Base-by-base conservation (phyloP, 2,329 filamentous ascomycete species). In the Fusarium foetens region DNA sequence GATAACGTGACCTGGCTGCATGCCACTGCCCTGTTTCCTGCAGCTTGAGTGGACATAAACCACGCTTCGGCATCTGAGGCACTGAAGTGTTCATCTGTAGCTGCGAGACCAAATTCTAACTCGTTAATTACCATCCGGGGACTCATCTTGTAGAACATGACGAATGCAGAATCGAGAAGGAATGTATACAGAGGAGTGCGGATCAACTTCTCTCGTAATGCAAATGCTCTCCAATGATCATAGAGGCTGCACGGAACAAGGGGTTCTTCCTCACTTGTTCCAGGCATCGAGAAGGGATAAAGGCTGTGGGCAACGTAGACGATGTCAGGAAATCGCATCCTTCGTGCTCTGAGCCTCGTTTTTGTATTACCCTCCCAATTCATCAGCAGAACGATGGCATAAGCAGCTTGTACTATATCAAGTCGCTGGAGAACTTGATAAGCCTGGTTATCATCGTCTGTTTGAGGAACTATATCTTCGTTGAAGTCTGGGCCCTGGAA, bases 71-170 rank as follows among this genome's bases (percentile, higher is more conserved):
- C 17, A 13, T 66, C 13, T 6, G 51, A 13, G 11, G 70, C 68
- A 14, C 58, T 23, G 16, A 72, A 72, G 2, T 55, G 52, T 7
- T 36, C 27, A 8, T 73, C 68, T 0, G 58, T 39, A 38, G 49
- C 57, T 1, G 65, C 25, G 3, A 73, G 17, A n/a, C 65, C 39
- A 16, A 72, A 72, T 9, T 38, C 39, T 16, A 73, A 11, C 25
- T 73, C 70, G 2, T 8, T 36, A 6, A 60, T 36, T 1, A 64
- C 42, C 70, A 73, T 72, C 1, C 58, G 58, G 1, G 68, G 68
- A 16, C 51, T 41, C 6, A 66, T 33, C 7, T 70, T 69, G n/a
- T 72, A 43, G 16, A 72, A 72, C 25, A 72, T 72, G 16, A 72
- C 54, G 7, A 66, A 72, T 0, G 65, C 70, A 16, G 61, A 69